phyloP scores from a whole-genome alignment of 495 filamentous ascomycete genomes.

The Neurospora tetraspora region DNA sequence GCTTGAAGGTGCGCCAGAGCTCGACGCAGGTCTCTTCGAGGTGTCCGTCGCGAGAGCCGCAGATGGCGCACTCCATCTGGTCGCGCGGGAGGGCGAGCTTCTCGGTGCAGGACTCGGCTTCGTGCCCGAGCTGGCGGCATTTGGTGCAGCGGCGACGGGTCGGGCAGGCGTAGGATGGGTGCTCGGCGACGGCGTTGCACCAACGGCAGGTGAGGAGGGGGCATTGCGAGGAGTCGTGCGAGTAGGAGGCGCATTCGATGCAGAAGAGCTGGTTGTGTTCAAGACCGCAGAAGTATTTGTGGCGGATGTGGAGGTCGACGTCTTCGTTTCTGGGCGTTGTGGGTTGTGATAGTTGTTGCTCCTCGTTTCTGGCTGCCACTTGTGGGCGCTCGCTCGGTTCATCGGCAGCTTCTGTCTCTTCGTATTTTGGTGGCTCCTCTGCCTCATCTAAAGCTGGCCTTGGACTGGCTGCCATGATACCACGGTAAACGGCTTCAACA shows the following conservation, averaged over 20 bases:
- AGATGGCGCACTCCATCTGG: constrained; percentile 27
- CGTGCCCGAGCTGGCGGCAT: constrained; percentile 32
- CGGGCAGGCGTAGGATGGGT: constrained; percentile 26
- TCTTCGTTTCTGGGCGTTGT: constrained; percentile 10
- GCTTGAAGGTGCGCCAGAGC: constrained; percentile 29
- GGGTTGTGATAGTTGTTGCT: not conserved
- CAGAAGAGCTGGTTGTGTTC: constrained; percentile 23
- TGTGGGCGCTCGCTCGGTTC: not conserved
- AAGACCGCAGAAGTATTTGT: constrained; percentile 30
- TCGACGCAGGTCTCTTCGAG: constrained; percentile 22
- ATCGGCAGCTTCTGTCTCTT: not conserved
- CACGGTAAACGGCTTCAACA: not conserved
- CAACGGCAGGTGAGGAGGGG: constrained; percentile 24
- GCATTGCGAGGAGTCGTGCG: constrained; percentile 24
- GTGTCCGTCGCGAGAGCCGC: constrained; percentile 19
- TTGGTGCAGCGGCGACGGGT: constrained; percentile 26
- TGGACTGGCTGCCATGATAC: not conserved
- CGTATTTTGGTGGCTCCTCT: not conserved
- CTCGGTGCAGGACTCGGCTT: constrained; percentile 17
- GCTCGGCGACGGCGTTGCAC: constrained; percentile 18
- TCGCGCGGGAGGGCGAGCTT: constrained; percentile 24
- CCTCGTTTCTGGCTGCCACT: not conserved
- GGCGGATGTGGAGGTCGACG: constrained; percentile 11
- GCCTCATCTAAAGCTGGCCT: not conserved
- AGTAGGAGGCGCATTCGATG: constrained; percentile 25